Percentiles rank a stretch among this genome's conserved stretches.
Evolutionary conservation across 495 filamentous ascomycete genomes (phyloP).

Genomic region (Hypoxylon trugodes): DNA sequence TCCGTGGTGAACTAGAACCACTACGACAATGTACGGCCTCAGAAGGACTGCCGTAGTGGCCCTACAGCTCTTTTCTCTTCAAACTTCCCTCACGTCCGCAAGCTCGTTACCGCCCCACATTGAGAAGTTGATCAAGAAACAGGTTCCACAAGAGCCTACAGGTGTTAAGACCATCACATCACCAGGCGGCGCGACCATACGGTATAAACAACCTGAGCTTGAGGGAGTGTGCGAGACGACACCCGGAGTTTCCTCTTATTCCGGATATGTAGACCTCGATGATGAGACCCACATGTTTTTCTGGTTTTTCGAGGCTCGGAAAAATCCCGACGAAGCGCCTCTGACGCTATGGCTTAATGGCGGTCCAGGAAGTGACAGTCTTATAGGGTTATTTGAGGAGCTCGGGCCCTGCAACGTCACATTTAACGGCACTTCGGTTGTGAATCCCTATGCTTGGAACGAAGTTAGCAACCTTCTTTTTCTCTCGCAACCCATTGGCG

Average conservation of each 20-base stretch:
- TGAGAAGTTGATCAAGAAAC: conserved; percentile 50
- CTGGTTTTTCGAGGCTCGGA: conserved; percentile 73
- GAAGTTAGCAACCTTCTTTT: conserved; percentile 73
- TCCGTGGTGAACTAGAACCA: background rate
- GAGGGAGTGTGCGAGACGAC: conserved; percentile 50
- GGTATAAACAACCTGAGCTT: conserved; percentile 62
- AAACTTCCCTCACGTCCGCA: conserved; percentile 45
- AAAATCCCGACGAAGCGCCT: conserved; percentile 62
- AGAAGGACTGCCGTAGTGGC: conserved; percentile 22
- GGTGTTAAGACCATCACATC: conserved; percentile 67
- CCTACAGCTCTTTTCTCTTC: conserved; percentile 39
- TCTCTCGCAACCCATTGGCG: conserved; percentile 69
- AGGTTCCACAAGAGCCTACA: conserved; percentile 54
- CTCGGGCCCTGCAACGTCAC: conserved; percentile 67
- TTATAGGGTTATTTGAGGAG: conserved; percentile 72
- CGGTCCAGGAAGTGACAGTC: conserved; percentile 64
- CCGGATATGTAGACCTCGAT: conserved; percentile 55
- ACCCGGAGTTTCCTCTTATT: conserved; percentile 44
- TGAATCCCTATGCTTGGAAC: conserved; percentile 71
- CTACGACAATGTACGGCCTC: conserved; percentile 19
- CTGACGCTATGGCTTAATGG: conserved; percentile 70
- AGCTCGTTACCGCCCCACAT: conserved; percentile 38
- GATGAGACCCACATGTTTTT: conserved; percentile 73
- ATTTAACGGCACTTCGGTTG: conserved; percentile 55
- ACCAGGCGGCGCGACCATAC: conserved; percentile 61